Evolutionary conservation across 192 early-diverging fungal genomes (phyloP).

Genomic region (Coemansia sp.): DNA sequence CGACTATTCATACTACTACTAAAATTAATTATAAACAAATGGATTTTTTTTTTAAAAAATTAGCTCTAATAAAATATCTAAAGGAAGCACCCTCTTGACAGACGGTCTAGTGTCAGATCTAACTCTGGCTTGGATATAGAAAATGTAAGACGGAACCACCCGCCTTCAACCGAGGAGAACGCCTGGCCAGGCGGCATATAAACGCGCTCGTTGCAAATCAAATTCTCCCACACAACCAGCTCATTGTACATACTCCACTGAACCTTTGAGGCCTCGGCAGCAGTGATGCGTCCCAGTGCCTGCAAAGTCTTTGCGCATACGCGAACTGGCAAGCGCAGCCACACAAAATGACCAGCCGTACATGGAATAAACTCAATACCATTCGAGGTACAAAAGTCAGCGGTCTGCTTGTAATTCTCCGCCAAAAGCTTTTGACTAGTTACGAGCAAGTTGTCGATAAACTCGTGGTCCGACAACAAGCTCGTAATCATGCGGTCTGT

Average conservation of each 20-base stretch:
- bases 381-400: slow-evolving; percentile 48
- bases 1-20: not conserved
- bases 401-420: slow-evolving; percentile 54
- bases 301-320: slow-evolving; percentile 53
- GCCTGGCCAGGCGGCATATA: slow-evolving; percentile 71
- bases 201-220: slow-evolving; percentile 59
- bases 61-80: not conserved
- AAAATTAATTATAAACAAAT: not conserved
- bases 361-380: slow-evolving; percentile 63
- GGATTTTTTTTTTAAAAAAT: too few species aligned
- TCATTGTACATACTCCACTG: slow-evolving; percentile 56
- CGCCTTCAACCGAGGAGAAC: slow-evolving; percentile 62
- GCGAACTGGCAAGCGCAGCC: slow-evolving; percentile 50
- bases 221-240: slow-evolving; percentile 53
- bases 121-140: slow-evolving; percentile 56
- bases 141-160: slow-evolving; percentile 72
- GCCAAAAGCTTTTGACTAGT: slow-evolving; percentile 63
- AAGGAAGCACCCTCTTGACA: slow-evolving; percentile 31
- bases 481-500: slow-evolving; percentile 62
- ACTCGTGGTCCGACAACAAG: slow-evolving; percentile 61
- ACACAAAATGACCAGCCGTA: slow-evolving; percentile 74
- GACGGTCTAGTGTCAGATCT: slow-evolving; percentile 55
- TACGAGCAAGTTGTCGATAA: slow-evolving; percentile 62
- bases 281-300: slow-evolving; percentile 10
- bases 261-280: slow-evolving; percentile 4